Evolutionary conservation across 176 grass and related monocot genomes (phyloP).

Genomic region (Cocos nucifera): DNA sequence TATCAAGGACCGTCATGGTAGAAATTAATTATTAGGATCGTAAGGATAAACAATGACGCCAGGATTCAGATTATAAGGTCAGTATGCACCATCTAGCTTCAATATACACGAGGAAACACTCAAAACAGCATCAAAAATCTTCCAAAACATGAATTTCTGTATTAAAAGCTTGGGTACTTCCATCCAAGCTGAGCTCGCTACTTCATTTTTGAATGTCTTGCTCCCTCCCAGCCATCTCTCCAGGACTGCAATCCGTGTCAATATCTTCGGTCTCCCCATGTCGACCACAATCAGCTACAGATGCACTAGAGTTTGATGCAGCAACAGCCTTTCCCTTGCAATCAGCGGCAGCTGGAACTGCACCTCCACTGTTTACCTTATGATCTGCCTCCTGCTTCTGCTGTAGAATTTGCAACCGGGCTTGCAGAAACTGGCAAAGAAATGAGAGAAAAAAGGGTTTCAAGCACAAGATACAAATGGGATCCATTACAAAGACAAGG

Average conservation of each 20-base stretch:
- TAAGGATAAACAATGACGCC: no score
- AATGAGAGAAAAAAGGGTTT: slow-evolving; percentile 1
- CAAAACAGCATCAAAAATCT: no score
- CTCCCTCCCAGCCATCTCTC: neutral
- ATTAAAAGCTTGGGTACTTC: no score
- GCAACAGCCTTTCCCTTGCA: slow-evolving; percentile 20
- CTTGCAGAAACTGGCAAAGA: slow-evolving; percentile 48
- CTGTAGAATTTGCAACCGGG: slow-evolving; percentile 54
- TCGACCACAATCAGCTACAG: neutral
- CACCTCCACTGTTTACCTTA: neutral
- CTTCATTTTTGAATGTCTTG: no score
- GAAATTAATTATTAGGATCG: no score
- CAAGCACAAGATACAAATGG: neutral
- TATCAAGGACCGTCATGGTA: no score
- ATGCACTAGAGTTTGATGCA: neutral
- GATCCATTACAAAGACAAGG: neutral
- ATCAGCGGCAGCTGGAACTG: neutral
- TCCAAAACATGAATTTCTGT: no score
- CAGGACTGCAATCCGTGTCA: slow-evolving; percentile 1
- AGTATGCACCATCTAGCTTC: no score
- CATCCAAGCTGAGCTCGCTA: no score
- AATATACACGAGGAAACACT: no score
- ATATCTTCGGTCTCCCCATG: neutral
- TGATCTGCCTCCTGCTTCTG: slow-evolving; percentile 12
- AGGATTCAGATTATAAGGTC: no score